These are phyloP conservation scores for Gossypium schwendimanii DNA, from an alignment of 441 rosid genomes.

Conservation along the genomic window DNA sequence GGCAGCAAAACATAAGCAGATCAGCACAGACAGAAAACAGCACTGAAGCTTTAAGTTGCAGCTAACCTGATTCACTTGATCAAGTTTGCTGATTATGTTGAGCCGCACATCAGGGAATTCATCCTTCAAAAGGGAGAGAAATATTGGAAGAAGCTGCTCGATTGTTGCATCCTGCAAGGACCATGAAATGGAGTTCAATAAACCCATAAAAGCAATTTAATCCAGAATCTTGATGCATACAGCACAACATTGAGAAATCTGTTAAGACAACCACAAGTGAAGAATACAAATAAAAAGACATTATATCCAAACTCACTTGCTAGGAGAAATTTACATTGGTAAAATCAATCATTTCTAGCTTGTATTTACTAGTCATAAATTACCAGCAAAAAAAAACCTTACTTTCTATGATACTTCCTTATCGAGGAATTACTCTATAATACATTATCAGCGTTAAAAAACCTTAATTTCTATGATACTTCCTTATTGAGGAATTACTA, in stretches of 20 bases:
- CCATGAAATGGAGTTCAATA: conserved; percentile 21
- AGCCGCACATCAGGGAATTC: conserved; percentile 95
- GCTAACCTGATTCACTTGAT: conserved; percentile 95
- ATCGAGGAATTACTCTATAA: background rate
- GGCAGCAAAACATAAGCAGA: background rate
- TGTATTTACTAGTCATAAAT: background rate
- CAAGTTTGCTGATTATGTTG: conserved; percentile 93
- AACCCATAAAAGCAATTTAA: background rate
- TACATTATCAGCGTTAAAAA: background rate
- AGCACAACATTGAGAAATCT: background rate
- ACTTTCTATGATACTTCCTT: background rate
- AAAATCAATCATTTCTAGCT: background rate
- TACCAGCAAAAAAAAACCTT: background rate
- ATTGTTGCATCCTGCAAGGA: conserved; percentile 79
- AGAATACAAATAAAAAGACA: background rate
- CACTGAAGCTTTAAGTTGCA: background rate
- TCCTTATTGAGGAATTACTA: background rate
- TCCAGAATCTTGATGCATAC: background rate
- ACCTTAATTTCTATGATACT: background rate
- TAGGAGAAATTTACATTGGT: background rate
- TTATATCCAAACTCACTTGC: background rate
- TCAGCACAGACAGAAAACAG: background rate
- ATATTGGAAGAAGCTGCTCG: conserved; percentile 91
- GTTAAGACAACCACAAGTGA: background rate
- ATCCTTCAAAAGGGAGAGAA: conserved; percentile 89